Base-by-base conservation (phyloP, 805 yeast species). In the Pichia cabralensis region DNA sequence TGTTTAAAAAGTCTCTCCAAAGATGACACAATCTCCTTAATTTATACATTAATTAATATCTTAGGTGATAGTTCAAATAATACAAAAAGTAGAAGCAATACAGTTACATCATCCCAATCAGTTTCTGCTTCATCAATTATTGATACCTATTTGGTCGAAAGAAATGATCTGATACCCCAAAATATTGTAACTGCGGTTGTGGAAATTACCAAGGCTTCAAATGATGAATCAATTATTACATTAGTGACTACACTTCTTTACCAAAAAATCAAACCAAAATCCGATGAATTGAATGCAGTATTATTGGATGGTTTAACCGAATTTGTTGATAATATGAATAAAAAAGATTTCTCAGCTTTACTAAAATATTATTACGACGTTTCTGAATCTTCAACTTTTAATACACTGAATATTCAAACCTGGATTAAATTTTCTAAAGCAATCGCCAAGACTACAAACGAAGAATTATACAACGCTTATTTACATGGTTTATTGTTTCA, bases 21-120 rank as follows among this genome's bases (percentile, higher is more conserved):
- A 49, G 96, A 86, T 50, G 74, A 83, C 1, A 76, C 81, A 16
- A 82, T 86, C 8, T 78, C 95, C 7, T 71, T 89, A 1, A 75
- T 92, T 33, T 92, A 92, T 57, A 76, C 94, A 0, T 65, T 89
- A 43, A 74, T 82, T 14, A 92, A 92, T 52, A 55, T 81, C 39
- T 58, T 89, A 22, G 33, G 14, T 10, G 20, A 20, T 10, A 13
- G 14, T 13, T 3, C 8, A 19, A 20, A 8, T 28, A 7, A 5
- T 5, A 7, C 23, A 11, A 13, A 28, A 7, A 2, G 3, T 8
- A 42, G 44, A 8, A 22, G 36, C 3, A 33, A 34, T 15, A 33
- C 31, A 8, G 34, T 38, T 18, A 38, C 35, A 6, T 32, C 46
- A 12, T n/a, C n/a, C n/a, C n/a, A n/a, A n/a, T 33, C 44, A 1